These are phyloP conservation scores for Dendrobium nobile DNA, from an alignment of 106 monocot species.

Conservation along the genomic window DNA sequence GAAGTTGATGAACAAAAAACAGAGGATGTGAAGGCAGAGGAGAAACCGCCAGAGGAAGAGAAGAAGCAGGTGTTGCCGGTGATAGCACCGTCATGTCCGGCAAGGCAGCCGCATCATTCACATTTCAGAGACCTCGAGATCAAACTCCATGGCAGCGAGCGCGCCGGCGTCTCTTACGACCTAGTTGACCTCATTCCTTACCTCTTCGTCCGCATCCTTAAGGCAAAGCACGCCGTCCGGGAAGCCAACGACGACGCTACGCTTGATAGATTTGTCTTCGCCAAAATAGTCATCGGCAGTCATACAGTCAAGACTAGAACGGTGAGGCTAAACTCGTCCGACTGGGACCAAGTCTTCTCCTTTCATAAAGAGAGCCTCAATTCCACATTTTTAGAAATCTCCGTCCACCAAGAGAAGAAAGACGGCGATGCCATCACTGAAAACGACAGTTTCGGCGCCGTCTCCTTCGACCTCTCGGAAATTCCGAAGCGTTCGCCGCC, in stretches of 20 bases:
- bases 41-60: background rate
- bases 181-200: constrained; percentile 88
- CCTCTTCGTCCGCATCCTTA: constrained; percentile 70
- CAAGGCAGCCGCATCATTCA: constrained; percentile 15
- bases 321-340: constrained; percentile 38
- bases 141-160: constrained; percentile 12
- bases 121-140: constrained; percentile 38
- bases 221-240: constrained; percentile 42
- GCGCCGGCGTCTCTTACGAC: constrained; percentile 38
- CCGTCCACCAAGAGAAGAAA: constrained; percentile 33
- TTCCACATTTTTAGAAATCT: constrained; percentile 50
- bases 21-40: background rate
- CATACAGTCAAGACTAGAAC: constrained; percentile 37
- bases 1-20: background rate
- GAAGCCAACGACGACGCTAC: constrained; percentile 48
- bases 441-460: constrained; percentile 36
- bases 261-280: constrained; percentile 46
- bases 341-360: constrained; percentile 83
- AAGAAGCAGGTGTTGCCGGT: background rate
- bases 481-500: constrained; percentile 78
- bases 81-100: constrained; percentile 19
- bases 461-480: constrained; percentile 82
- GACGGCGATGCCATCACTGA: constrained; percentile 27
- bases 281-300: constrained; percentile 50
- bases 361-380: constrained; percentile 33